phyloP scores from a whole-genome alignment of 345 rosid species.

The Citrus glauca region DNA sequence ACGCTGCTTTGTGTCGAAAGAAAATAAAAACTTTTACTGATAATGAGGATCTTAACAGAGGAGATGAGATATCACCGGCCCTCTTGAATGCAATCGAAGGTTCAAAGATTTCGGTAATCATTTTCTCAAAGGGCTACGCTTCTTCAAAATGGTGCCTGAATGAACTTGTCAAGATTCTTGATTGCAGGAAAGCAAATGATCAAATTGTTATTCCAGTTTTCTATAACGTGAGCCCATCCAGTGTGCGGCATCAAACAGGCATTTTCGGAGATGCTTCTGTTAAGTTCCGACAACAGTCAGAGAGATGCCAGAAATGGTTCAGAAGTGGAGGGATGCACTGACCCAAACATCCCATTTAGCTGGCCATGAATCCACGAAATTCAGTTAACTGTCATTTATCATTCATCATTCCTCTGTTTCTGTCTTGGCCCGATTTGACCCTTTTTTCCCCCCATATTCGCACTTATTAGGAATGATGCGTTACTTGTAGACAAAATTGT shows the following conservation, averaged over 20 bases:
- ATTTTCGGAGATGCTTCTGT: not conserved
- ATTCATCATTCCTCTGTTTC: too few species aligned
- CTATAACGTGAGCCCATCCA: not conserved
- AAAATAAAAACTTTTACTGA: not conserved
- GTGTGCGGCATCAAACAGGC: not conserved
- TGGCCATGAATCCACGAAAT: not conserved
- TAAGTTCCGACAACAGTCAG: not conserved
- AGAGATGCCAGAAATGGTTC: not conserved
- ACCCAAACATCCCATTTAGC: not conserved
- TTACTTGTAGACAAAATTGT: not conserved
- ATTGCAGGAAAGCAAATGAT: not conserved
- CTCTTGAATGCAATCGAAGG: not conserved
- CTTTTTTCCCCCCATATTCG: not conserved
- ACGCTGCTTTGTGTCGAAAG: not conserved
- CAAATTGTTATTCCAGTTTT: not conserved
- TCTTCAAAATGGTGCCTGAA: not conserved
- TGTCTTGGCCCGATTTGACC: not conserved
- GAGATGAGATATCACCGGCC: not conserved
- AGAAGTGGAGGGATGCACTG: not conserved
- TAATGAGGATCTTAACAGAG: not conserved
- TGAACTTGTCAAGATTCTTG: not conserved
- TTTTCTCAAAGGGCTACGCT: not conserved
- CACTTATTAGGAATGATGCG: not conserved
- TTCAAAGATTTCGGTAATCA: not conserved
- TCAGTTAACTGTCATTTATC: not conserved